Conservation (phyloP, 306 rosid genomes). For the Rosa lucieae region DNA sequence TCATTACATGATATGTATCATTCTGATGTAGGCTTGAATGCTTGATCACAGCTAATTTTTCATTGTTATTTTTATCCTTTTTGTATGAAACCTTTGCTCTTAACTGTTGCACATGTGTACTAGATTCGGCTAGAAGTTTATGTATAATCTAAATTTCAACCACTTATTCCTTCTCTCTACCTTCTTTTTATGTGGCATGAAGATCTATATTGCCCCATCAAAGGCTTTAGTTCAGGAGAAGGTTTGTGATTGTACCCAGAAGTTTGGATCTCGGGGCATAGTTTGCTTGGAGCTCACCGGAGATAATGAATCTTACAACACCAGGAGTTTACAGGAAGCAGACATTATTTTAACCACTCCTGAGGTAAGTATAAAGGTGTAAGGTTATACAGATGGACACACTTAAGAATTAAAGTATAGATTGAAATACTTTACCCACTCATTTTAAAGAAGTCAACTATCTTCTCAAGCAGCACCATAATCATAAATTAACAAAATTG, state of each 20-base stretch:
- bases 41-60: background rate
- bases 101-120: conserved; percentile 23
- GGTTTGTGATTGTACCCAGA: conserved; percentile 87
- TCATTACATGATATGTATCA: background rate
- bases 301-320: conserved; percentile 76
- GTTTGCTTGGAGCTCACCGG: conserved; percentile 89
- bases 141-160: conserved; percentile 11
- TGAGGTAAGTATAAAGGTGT: conserved; percentile 54
- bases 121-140: conserved; percentile 29
- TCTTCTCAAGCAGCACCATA: background rate
- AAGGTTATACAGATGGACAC: background rate
- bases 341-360: conserved; percentile 95
- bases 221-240: conserved; percentile 98
- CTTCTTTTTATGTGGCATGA: conserved; percentile 41
- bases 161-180: conserved; percentile 21
- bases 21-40: too few relatives aligned
- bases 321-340: conserved; percentile 72
- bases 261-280: conserved; percentile 70
- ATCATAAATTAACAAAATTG: background rate
- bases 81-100: conserved; percentile 22
- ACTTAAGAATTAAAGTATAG: background rate
- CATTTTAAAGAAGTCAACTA: background rate
- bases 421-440: background rate
- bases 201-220: conserved; percentile 92
- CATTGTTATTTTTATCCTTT: background rate